Conservation (phyloP, 352 stramenopile species). For the Phytophthora europaea region DNA sequence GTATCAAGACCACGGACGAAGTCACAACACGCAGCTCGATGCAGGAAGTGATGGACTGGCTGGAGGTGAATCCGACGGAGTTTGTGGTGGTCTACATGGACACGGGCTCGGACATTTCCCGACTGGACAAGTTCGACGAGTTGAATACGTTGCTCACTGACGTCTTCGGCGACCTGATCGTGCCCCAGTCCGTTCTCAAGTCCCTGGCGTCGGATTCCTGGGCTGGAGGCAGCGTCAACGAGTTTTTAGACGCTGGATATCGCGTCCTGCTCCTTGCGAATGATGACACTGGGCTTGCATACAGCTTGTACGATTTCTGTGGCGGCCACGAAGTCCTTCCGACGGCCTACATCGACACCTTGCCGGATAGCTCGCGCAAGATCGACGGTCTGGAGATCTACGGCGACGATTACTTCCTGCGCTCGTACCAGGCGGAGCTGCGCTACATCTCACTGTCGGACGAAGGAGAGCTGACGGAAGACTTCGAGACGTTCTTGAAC, state of each 20-base stretch:
- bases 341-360: constrained; percentile 47
- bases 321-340: constrained; percentile 47
- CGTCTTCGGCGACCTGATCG: constrained; percentile 56
- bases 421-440: constrained; percentile 54
- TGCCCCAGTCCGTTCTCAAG: constrained; percentile 46
- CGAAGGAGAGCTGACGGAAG: constrained; percentile 29
- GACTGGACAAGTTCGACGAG: constrained; percentile 33
- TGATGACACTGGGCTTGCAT: constrained; percentile 50
- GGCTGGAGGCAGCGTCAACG: constrained; percentile 45
- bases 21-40: constrained; percentile 41
- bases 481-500: constrained; percentile 45
- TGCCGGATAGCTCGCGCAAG: constrained; percentile 44
- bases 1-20: constrained; percentile 62
- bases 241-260: constrained; percentile 48
- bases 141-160: constrained; percentile 52
- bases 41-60: constrained; percentile 58
- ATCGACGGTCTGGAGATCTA: constrained; percentile 62
- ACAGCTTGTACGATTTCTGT: constrained; percentile 52
- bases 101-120: constrained; percentile 49
- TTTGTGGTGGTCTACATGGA: constrained; percentile 66
- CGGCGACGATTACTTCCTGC: constrained; percentile 53
- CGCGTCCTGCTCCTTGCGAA: constrained; percentile 61
- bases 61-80: constrained; percentile 53
- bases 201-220: constrained; percentile 41
- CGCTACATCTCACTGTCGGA: constrained; percentile 62